Evolutionary conservation across 208 protist genomes (phyloP).

Genomic region (Leptomonas seymouri): DNA sequence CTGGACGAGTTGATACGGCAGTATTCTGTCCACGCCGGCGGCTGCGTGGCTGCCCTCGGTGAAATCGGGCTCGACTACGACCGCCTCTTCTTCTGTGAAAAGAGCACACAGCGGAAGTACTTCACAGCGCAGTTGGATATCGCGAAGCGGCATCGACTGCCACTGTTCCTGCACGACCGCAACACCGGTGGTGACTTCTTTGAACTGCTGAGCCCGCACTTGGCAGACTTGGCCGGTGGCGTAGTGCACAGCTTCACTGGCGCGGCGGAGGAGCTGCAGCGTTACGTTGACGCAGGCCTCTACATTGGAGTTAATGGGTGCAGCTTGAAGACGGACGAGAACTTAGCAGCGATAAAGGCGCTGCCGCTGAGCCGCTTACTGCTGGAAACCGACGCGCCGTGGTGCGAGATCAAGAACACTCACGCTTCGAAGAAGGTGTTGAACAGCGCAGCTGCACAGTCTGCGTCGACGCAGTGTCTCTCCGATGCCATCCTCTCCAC

Average conservation of each 20-base stretch:
- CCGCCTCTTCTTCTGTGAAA: slow-evolving; percentile 90
- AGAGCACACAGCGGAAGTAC: slow-evolving; percentile 87
- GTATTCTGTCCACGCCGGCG: slow-evolving; percentile 54
- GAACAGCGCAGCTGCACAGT: slow-evolving; percentile 10
- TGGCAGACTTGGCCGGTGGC: slow-evolving; percentile 53
- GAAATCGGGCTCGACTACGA: slow-evolving; percentile 95
- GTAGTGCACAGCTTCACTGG: slow-evolving; percentile 97
- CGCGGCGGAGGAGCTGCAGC: slow-evolving; percentile 68
- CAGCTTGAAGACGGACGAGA: slow-evolving; percentile 93
- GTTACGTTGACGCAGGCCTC: slow-evolving; percentile 77
- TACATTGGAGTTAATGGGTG: slow-evolving; percentile 96
- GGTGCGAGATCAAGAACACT: slow-evolving; percentile 93
- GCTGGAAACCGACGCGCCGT: slow-evolving; percentile 96
- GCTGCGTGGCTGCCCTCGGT: slow-evolving; percentile 84
- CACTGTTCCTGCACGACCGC: slow-evolving; percentile 95
- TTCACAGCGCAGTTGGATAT: slow-evolving; percentile 86
- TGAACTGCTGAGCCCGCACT: slow-evolving; percentile 50
- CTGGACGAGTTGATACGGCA: slow-evolving; percentile 59
- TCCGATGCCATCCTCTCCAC: slow-evolving; percentile 43
- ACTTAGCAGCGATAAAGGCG: slow-evolving; percentile 73
- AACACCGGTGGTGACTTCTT: slow-evolving; percentile 91
- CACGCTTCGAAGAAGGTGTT: slow-evolving; percentile 79
- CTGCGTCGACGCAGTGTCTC: slow-evolving; percentile 18
- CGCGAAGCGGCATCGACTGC: slow-evolving; percentile 76
- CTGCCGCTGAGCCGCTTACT: slow-evolving; percentile 91